Conservation (phyloP, 2,329 filamentous ascomycete species). For the Colletotrichum melonis region DNA sequence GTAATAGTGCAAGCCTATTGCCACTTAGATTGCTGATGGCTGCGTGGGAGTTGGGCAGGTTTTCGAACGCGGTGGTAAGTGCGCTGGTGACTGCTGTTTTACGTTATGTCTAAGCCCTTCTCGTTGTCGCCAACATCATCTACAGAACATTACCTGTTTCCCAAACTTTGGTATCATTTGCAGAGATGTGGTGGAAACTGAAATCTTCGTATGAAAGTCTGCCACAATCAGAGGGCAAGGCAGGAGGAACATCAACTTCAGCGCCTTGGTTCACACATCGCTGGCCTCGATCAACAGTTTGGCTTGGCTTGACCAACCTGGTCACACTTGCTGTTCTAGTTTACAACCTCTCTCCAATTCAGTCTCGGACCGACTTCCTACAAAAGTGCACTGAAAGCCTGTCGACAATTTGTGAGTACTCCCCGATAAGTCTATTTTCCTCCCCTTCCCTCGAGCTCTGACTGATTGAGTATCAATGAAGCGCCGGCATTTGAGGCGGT, state of each 20-base stretch:
- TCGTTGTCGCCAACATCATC: background rate
- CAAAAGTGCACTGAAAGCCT: background rate
- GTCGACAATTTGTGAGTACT: slow-evolving; percentile 13
- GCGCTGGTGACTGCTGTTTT: too few relatives aligned
- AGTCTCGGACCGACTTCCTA: fast-evolving
- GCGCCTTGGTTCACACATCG: background rate
- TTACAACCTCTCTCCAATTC: background rate
- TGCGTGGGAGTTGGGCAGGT: too few relatives aligned
- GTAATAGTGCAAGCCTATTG: background rate
- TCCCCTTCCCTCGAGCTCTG: too few relatives aligned
- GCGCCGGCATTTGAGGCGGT: slow-evolving; percentile 22
- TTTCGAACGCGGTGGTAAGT: too few relatives aligned
- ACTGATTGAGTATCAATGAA: background rate
- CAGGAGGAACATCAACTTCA: background rate
- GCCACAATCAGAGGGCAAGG: slow-evolving; percentile 3
- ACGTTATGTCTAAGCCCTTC: background rate
- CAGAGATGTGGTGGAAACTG: slow-evolving; percentile 13
- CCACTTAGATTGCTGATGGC: background rate
- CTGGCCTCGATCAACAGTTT: background rate
- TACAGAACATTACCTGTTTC: too few relatives aligned
- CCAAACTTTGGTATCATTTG: background rate
- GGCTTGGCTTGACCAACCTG: background rate
- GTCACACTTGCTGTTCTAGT: background rate
- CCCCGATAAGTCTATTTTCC: too few relatives aligned
- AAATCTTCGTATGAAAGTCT: background rate